Evolutionary conservation across 2,329 filamentous ascomycete species (phyloP).

Genomic region (Xylariaceae sp.): DNA sequence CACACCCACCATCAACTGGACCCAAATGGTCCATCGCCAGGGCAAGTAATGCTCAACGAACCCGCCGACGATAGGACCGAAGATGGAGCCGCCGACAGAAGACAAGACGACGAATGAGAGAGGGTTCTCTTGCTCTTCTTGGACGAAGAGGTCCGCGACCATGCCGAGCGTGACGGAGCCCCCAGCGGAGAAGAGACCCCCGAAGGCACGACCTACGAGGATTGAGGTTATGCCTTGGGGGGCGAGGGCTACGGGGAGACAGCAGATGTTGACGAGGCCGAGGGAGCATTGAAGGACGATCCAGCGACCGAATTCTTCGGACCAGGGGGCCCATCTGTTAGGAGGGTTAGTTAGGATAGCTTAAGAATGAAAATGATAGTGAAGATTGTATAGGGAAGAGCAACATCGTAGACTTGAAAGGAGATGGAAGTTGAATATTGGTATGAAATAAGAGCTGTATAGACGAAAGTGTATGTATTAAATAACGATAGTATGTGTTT

Average conservation of each 20-base stretch:
- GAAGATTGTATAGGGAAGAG: too few species aligned
- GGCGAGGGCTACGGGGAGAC: conserved; percentile 42
- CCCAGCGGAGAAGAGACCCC: conserved; percentile 59
- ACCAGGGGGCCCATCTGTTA: conserved; percentile 51
- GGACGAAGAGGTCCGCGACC: conserved; percentile 59
- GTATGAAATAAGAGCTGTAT: too few species aligned
- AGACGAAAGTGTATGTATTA: too few species aligned
- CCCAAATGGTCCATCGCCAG: conserved; percentile 62
- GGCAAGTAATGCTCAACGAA: conserved; percentile 43
- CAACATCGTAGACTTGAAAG: too few species aligned
- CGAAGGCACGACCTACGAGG: conserved; percentile 38
- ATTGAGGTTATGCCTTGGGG: conserved; percentile 37
- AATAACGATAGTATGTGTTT: too few species aligned
- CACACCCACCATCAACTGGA: conserved; percentile 54
- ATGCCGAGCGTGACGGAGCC: conserved; percentile 63
- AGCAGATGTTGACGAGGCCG: conserved; percentile 52
- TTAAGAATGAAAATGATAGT: background rate
- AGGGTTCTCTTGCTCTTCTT: conserved; percentile 55
- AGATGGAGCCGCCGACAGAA: conserved; percentile 51
- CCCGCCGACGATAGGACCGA: conserved; percentile 52
- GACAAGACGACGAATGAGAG: conserved; percentile 58
- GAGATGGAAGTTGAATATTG: too few species aligned
- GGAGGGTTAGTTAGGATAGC: conserved; percentile 1
- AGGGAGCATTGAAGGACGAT: conserved; percentile 47
- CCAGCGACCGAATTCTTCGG: conserved; percentile 51